A percentile compares a stretch with the other conserved stretches of the same genome.
Evolutionary conservation across 2,329 filamentous ascomycete genomes (phyloP).

Genomic region (Clarireedia monteithiana): DNA sequence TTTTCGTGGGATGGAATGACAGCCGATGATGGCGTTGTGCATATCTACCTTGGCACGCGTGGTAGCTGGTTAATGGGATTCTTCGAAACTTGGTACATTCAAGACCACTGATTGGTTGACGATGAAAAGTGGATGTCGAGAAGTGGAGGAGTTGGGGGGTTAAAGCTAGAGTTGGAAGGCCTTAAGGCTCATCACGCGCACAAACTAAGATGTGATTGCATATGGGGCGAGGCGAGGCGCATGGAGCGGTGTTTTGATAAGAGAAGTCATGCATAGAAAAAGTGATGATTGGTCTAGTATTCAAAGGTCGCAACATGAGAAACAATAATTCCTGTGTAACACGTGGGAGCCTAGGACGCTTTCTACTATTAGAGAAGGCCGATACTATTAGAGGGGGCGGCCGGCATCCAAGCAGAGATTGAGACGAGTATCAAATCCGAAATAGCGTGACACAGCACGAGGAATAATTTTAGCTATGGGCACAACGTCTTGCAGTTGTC

Average conservation of each 20-base stretch:
- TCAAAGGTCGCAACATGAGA: background rate
- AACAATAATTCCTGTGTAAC: background rate
- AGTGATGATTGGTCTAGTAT: background rate
- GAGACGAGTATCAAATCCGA: background rate
- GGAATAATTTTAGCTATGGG: background rate
- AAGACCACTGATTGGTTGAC: background rate
- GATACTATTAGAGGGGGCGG: background rate
- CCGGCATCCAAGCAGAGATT: background rate
- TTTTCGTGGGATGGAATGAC: too few species aligned
- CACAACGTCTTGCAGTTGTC: background rate
- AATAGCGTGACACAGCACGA: background rate
- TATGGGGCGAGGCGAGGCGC: background rate
- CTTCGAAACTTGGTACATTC: background rate
- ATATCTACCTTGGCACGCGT: background rate
- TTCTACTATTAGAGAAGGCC: too few species aligned
- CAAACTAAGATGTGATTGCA: slow-evolving; percentile 2
- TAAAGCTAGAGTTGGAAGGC: background rate
- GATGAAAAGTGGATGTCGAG: background rate
- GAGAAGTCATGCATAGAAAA: background rate
- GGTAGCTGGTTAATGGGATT: background rate
- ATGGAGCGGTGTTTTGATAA: background rate
- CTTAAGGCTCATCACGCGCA: background rate
- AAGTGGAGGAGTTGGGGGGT: background rate
- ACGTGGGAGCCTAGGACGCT: too few species aligned
- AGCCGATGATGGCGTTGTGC: background rate